Evolutionary conservation across 257 asterid genomes (phyloP), one percentile per base, ranked within the genome.

Genomic region (Buddleja alternifolia): DNA sequence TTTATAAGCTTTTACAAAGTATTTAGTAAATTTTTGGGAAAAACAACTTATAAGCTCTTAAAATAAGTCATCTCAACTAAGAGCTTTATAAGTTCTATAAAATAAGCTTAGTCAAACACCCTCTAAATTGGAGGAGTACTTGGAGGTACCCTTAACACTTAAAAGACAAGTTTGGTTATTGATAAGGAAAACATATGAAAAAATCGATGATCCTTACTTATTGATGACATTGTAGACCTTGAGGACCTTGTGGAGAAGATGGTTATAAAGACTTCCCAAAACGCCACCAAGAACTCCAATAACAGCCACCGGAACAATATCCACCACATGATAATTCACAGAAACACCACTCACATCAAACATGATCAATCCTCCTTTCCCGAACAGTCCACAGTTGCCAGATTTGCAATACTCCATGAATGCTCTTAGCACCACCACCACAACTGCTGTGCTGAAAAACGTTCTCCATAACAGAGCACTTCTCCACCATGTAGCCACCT

Each of bases 401-500:
- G 86, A 74, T 73, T 83, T 86, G 88, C 98, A 88, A 80, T 70
- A 74, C 68, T 84, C 93, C 61, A 92, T 88, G 81, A 86, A 89
- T 61, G 92, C 89, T 77, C 96, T 82, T 16, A 92, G 95, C 34
- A 92, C 85, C 21, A 92, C 98, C 23, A 86, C 97, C 61, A 92
- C 97, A 56, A 89, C 87, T 21, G 98, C 97, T 0, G 97, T 84
- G 69, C 98, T 92, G 86, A 92, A 92, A 79, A 92, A 90, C 8
- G 88, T 86, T 70, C 98, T 87, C 97, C 98, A 92, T 24, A 90
- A 87, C 54, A 92, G 95, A 54, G 97, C 95, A 61, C 97, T 90
- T 82, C 98, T 82, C 97, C 98, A 92, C 98, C 98, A 92, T 12
- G 98, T 92, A 8, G 97, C 97, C 70, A 92, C 96, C 80, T 92